These are phyloP conservation scores for Byssoonygena ceratinophila DNA, from an alignment of 2,329 filamentous ascomycete genomes.

Conservation along the genomic window DNA sequence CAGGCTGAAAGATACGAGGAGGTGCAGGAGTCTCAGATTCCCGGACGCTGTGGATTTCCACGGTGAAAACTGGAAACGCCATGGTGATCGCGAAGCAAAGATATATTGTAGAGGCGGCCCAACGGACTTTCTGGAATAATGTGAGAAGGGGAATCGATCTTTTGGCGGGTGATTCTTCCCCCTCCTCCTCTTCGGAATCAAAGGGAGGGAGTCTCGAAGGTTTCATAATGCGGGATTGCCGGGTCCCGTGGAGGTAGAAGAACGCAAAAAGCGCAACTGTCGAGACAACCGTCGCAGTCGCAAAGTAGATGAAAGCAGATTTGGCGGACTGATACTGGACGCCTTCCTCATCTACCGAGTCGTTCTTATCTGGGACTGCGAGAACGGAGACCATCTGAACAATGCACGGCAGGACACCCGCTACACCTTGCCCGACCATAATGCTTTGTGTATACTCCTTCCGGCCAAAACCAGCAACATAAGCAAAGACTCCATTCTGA, in stretches of 20 bases:
- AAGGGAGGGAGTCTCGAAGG: conserved; percentile 34
- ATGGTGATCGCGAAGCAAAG: conserved; percentile 76
- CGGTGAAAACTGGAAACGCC: conserved; percentile 89
- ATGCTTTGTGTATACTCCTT: conserved; percentile 90
- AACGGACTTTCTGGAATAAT: conserved; percentile 68
- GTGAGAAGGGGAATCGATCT: conserved; percentile 50
- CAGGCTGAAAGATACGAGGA: conserved; percentile 52
- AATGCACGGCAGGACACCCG: conserved; percentile 77
- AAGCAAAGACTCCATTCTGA: conserved; percentile 91
- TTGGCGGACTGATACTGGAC: conserved; percentile 44
- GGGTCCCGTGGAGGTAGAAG: conserved; percentile 56
- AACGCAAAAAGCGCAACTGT: conserved; percentile 60
- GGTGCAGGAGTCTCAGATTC: conserved; percentile 35
- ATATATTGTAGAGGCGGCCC: conserved; percentile 65
- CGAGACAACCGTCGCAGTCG: conserved; percentile 73
- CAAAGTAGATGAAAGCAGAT: conserved; percentile 81
- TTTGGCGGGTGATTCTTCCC: conserved; percentile 30
- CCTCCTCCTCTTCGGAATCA: conserved; percentile 28
- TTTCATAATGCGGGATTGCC: conserved; percentile 14
- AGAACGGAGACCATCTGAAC: conserved; percentile 80
- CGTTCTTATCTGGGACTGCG: conserved; percentile 44
- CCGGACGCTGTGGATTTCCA: conserved; percentile 49
- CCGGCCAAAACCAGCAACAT: conserved; percentile 71
- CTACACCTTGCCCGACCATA: conserved; percentile 88
- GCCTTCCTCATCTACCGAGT: conserved; percentile 25